Base-by-base conservation (phyloP, 2,329 filamentous ascomycete species). In the Paracamarosporium sp. region DNA sequence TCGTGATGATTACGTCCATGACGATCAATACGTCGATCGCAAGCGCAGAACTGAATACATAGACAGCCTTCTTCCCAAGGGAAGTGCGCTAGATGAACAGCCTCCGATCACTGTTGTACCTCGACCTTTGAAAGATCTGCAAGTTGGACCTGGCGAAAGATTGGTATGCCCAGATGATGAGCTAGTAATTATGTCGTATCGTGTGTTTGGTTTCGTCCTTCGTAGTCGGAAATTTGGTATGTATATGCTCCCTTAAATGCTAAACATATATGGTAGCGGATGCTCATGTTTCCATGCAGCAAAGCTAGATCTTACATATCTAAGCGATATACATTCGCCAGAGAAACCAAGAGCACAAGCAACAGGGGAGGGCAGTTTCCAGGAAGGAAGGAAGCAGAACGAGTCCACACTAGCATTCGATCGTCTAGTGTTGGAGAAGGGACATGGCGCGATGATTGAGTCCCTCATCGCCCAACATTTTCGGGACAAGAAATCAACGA, bases 201-300 rank as follows among this genome's bases (percentile, higher is more conserved):
- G 55, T 5, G 50, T 57, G n/a, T 57, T 53, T 45, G 56, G 56
- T 4, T 62, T 62, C 33, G n/a, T 62, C 7, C 43, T 62, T 12
- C 44, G 56, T 1, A 59, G 48, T 24, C 53, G 59, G 5, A 59
- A 55, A 45, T 62, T 57, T 51, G 59, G 55, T 57, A 54, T 30
- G 50, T 17, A 8, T 3, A 17, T 25, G 9, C 12, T 44, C 38
- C 24, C 8, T 20, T 15, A 3, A 7, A n/a, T 9, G 11, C 15
- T 8, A 17, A 8, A n/a, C 13, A 1, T 28, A 13, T 3, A 6
- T 24, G 9, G n/a, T 4, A 35, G 20, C 13, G 12, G 1, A 6
- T 33, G 28, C 28, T 47, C 5, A 47, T 9, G 24, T 13, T 8
- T 6, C 31, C n/a, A 2, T 27, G 36, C 15, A 55, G 53, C 53